Conservation (phyloP, 805 yeast genomes). For the Kurtzmaniella cleridarum region DNA sequence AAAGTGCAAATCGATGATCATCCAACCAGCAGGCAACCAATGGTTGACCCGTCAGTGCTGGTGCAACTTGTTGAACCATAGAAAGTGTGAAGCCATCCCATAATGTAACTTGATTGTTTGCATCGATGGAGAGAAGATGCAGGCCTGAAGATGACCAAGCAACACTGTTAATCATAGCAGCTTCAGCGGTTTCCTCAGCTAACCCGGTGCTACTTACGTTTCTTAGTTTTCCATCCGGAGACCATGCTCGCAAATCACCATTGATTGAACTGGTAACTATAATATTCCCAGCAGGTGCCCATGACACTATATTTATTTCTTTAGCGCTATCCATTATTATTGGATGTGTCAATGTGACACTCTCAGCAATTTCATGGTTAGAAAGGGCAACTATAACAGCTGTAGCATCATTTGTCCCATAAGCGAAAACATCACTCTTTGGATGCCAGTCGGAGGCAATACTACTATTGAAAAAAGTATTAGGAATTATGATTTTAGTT, state of each 20-base stretch:
- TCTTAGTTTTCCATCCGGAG: constrained; percentile 58
- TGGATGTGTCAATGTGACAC: constrained; percentile 28
- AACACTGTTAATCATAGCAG: constrained; percentile 43
- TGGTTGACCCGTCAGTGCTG: constrained; percentile 6
- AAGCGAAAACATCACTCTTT: constrained; percentile 40
- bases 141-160: constrained; percentile 58
- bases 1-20: constrained; percentile 61
- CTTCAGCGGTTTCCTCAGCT: constrained; percentile 6
- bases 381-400: constrained; percentile 40
- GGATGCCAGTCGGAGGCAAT: constrained; percentile 58
- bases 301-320: constrained; percentile 36
- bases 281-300: constrained; percentile 64
- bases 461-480: constrained; percentile 36
- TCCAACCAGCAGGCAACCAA: constrained; percentile 70
- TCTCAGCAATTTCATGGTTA: constrained; percentile 22
- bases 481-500: constrained; percentile 36
- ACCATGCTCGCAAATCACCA: constrained; percentile 82
- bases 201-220: constrained; percentile 31
- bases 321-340: constrained; percentile 12
- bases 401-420: constrained; percentile 46
- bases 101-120: constrained; percentile 33
- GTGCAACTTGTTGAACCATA: constrained; percentile 21
- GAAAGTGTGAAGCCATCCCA: constrained; percentile 57
- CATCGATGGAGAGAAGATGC: constrained; percentile 56
- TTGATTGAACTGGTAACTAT: constrained; percentile 59